Evolutionary conservation across 225 moss, liverwort and hornwort species (phyloP), one percentile per base, ranked within the genome.

Genomic region (Straminergon stramineum): DNA sequence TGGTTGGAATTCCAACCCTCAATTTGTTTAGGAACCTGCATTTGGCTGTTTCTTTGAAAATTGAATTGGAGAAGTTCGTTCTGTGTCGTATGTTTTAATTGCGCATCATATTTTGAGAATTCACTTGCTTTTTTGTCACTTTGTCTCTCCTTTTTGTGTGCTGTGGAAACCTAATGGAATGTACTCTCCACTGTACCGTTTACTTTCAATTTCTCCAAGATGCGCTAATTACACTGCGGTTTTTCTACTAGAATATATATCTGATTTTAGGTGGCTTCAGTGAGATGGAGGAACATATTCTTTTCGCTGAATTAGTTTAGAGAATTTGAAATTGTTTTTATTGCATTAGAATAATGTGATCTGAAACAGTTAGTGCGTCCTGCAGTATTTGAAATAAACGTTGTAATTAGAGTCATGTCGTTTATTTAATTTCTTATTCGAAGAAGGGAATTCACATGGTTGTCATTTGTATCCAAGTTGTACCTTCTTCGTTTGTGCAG

Each of bases 401-500:
- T 58, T 85, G 55, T 55, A 84, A 55, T 84, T 56, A 13, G 69
- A 80, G 68, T 43, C 57, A 35, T 77, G 26, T 57, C 6, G 56
- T 69, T 78, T 28, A 55, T 15, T 27, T 45, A 32, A 55, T 86
- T 55, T 66, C 32, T 17, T 51, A 32, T 61, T 27, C 10, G 73
- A 81, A 86, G 68, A 60, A 35, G 18, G 5, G 27, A 71, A 81
- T 76, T 65, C 84, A 57, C 56, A 43, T 55, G 71, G 39, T 63
- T 61, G 79, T 85, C 62, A 64, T 32, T 61, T 41, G 63, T 86
- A 81, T 81, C 39, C 73, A 75, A 51, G 53, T 73, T 88, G 41
- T 83, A 41, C 51, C 53, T 77, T 56, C 76, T 84, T 91, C 32
- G 56, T 87, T 82, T 90, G 92, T 87, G 92, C 91, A 92, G 92